These are phyloP conservation scores for Termitomyces titanicus DNA, from an alignment of 768 basidiomycete species.

Conservation along the genomic window DNA sequence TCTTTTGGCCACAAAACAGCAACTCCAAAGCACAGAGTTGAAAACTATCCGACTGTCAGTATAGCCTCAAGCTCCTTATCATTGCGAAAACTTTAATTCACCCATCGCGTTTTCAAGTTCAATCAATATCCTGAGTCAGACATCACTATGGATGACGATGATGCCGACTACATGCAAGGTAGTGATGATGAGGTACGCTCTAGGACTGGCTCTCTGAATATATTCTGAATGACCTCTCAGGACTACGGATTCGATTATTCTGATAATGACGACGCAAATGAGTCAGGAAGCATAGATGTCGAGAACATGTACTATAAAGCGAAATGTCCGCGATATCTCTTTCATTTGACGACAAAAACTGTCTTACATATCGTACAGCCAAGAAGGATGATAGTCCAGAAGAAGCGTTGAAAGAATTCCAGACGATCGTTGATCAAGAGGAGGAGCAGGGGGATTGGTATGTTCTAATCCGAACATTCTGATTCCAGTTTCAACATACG, in stretches of 20 bases:
- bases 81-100: background rate
- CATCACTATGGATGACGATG: conserved; percentile 80
- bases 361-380: conserved; percentile 40
- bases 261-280: conserved; percentile 81
- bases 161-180: conserved; percentile 92
- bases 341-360: background rate
- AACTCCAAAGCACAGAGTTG: background rate
- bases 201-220: conserved; percentile 2
- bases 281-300: conserved; percentile 79
- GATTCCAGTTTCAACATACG: background rate
- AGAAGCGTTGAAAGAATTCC: conserved; percentile 86
- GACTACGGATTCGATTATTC: conserved; percentile 98
- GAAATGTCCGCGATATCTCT: conserved; percentile 61
- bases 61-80: background rate
- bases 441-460: conserved; percentile 94
- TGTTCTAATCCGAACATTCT: conserved; percentile 16
- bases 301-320: conserved; percentile 99
- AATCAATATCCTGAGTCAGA: conserved; percentile 1
- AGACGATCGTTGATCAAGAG: conserved; percentile 85
- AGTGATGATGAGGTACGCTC: conserved; percentile 73
- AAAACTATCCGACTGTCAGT: background rate
- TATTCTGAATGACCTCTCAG: conserved; percentile 33
- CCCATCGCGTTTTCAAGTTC: background rate
- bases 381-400: conserved; percentile 95
- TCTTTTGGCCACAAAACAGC: background rate